Conservation (phyloP, 2,329 filamentous ascomycete species). For the Laburnicola sp. region DNA sequence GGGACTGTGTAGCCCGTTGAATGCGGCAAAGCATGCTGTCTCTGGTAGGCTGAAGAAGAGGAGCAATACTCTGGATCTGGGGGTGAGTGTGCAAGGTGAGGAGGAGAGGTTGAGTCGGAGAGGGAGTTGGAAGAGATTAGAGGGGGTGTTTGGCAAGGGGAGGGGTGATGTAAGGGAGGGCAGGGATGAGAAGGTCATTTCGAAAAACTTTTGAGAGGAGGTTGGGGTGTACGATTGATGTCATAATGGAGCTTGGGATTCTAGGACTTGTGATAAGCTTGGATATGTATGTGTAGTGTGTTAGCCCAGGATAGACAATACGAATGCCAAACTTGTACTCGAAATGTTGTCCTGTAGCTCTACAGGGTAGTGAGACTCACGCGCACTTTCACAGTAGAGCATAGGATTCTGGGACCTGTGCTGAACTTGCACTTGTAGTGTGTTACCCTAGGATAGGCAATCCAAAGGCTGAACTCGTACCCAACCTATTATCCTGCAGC, state of each 20-base stretch:
- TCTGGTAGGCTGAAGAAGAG: conserved; percentile 1
- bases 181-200: not conserved
- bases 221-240: not conserved
- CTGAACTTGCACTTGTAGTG: too few relatives aligned
- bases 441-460: too few relatives aligned
- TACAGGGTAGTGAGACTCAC: too few relatives aligned
- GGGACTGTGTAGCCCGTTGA: not conserved
- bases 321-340: too few relatives aligned
- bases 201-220: conserved; percentile 4
- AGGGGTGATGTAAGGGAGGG: not conserved
- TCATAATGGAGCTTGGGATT: not conserved
- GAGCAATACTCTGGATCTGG: not conserved
- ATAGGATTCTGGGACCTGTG: too few relatives aligned
- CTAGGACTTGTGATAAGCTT: not conserved
- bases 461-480: too few relatives aligned
- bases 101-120: not conserved
- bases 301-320: too few relatives aligned
- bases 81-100: not conserved
- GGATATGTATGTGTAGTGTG: too few relatives aligned
- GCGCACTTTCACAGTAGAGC: too few relatives aligned
- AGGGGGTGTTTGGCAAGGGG: not conserved
- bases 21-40: not conserved
- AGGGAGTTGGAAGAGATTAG: not conserved
- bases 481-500: too few relatives aligned
- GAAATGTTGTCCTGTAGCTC: too few relatives aligned